Evolutionary conservation across 2,329 filamentous ascomycete genomes (phyloP).

Genomic region (Diplodia sapinea): DNA sequence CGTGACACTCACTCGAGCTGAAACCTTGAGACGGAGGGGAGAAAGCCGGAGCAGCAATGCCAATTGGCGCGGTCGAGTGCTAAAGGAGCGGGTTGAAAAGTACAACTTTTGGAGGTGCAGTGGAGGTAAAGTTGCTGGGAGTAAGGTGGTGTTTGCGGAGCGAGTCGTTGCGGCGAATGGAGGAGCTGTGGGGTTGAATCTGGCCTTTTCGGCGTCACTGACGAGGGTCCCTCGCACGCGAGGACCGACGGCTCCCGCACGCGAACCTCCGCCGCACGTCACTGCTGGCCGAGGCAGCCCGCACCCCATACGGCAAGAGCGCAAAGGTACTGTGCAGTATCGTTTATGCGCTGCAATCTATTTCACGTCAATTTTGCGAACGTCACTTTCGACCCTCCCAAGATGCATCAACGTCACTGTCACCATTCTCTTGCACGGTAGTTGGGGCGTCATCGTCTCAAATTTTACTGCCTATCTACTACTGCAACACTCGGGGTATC

Average conservation of each 20-base stretch:
- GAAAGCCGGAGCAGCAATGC: neutral
- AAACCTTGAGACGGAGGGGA: conserved; percentile 12
- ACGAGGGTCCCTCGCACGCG: conserved; percentile 25
- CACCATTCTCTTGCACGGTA: neutral
- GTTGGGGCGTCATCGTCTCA: neutral
- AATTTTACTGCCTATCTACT: conserved; percentile 24
- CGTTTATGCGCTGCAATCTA: neutral
- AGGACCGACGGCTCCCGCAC: neutral
- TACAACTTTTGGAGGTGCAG: conserved; percentile 10
- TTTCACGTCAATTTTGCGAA: neutral
- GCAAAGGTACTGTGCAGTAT: neutral
- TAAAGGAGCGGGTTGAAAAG: neutral
- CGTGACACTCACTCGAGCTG: conserved; percentile 31
- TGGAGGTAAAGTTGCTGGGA: conserved; percentile 18
- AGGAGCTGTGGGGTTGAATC: conserved; percentile 29
- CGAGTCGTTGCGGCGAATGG: conserved; percentile 22
- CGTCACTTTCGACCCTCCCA: neutral
- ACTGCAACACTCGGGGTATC: neutral
- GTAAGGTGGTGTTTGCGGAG: conserved; percentile 18
- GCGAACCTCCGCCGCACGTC: neutral
- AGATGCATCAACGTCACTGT: neutral
- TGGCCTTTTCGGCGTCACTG: conserved; percentile 31
- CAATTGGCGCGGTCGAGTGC: neutral
- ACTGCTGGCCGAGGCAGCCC: neutral
- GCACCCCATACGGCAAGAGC: neutral